Conservation (phyloP, 1,284 basidiomycete species). For the Ceratobasidium papillatum region DNA sequence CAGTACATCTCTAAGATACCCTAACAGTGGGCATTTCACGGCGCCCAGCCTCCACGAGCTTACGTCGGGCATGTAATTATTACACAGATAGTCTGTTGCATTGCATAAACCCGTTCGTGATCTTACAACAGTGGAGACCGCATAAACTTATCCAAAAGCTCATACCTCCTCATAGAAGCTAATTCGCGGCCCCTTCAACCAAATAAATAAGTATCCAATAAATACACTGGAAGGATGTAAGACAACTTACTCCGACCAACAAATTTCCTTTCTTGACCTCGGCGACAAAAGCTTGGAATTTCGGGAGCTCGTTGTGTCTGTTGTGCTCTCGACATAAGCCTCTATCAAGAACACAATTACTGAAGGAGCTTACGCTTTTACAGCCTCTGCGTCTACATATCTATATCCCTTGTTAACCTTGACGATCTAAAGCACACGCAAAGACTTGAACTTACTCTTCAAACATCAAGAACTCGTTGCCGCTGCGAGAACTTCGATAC, state of each 20-base stretch:
- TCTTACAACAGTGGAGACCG: background rate
- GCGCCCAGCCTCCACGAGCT: too few species aligned
- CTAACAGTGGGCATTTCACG: too few species aligned
- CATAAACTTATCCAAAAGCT: background rate
- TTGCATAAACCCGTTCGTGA: background rate
- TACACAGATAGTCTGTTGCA: background rate
- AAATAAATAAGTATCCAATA: background rate
- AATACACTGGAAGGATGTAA: background rate
- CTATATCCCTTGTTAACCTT: background rate
- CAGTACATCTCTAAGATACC: too few species aligned
- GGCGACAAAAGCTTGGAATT: background rate
- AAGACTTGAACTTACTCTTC: constrained; percentile 12
- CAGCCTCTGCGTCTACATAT: background rate
- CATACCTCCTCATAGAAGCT: constrained; percentile 7
- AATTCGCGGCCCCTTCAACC: background rate
- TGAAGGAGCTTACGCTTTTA: background rate
- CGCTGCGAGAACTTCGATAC: background rate
- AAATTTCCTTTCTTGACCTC: background rate
- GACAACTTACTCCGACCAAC: background rate
- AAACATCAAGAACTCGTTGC: constrained; percentile 21
- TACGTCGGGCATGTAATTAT: too few species aligned
- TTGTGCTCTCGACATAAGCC: background rate
- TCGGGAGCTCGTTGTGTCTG: background rate
- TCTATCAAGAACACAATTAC: background rate
- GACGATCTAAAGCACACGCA: background rate